phyloP scores from a whole-genome alignment of 2,329 filamentous ascomycete genomes.

The Fusarium euwallaceae region DNA sequence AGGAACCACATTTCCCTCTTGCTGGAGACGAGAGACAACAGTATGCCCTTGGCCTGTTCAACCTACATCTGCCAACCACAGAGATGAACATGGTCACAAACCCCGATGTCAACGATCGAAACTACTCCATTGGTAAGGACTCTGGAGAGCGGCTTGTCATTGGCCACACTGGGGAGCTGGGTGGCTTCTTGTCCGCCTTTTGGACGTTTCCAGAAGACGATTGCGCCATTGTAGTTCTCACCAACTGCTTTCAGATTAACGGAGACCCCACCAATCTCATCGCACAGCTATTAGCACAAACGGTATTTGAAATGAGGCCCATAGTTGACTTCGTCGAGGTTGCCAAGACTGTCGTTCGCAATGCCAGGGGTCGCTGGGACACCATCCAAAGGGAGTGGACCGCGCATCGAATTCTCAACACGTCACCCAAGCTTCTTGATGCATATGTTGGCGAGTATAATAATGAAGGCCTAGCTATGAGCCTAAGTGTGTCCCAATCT shows the following conservation, averaged over 20 bases:
- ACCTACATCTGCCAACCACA: neutral
- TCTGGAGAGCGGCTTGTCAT: neutral
- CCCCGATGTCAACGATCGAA: neutral
- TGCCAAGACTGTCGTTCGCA: neutral
- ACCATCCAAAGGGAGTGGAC: neutral
- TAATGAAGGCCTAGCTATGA: neutral
- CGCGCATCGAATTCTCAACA: neutral
- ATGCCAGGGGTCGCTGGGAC: neutral
- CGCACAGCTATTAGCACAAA: neutral
- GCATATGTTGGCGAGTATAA: neutral
- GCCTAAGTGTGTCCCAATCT: rapidly evolving
- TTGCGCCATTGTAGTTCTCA: conserved; percentile 6
- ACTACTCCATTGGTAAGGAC: neutral
- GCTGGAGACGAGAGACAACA: neutral
- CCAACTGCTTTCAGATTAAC: conserved; percentile 7
- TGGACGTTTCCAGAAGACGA: conserved; percentile 18
- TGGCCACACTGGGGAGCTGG: conserved; percentile 7
- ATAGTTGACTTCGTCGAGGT: neutral
- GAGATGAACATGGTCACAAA: conserved; percentile 12
- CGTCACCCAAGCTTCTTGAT: neutral
- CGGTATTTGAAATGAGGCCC: conserved; percentile 3
- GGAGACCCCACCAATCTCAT: conserved; percentile 11
- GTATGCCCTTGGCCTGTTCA: conserved; percentile 6
- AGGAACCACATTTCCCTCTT: conserved; percentile 4
- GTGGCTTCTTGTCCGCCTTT: neutral